A percentile compares a stretch with the other conserved stretches of the same genome.
phyloP scores from a whole-genome alignment of 805 yeast species.

The Spathaspora hagerdaliae region DNA sequence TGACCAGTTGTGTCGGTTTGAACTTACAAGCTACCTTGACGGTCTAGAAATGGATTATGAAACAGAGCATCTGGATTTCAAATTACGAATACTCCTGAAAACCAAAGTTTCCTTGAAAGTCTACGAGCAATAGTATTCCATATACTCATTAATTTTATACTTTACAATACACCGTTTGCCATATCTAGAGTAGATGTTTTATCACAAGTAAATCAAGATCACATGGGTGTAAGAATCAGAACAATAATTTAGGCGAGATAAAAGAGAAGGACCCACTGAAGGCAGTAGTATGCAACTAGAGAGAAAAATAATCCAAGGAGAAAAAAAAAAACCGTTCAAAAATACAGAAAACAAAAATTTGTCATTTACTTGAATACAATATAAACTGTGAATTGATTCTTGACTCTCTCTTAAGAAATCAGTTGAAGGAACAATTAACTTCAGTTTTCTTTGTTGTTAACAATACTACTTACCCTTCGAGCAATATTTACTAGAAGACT shows the following conservation, averaged over 20 bases:
- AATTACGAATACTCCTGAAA: slow-evolving; percentile 1
- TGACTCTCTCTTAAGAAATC: too few species aligned
- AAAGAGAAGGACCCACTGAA: neutral
- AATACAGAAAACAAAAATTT: too few species aligned
- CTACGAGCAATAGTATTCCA: neutral
- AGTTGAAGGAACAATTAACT: too few species aligned
- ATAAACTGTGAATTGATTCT: neutral
- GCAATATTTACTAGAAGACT: too few species aligned
- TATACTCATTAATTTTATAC: neutral
- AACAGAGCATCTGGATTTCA: neutral
- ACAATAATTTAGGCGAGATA: neutral
- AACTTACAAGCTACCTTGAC: slow-evolving; percentile 7
- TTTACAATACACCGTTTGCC: neutral
- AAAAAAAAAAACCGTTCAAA: too few species aligned
- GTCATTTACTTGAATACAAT: too few species aligned
- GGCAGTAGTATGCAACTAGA: neutral
- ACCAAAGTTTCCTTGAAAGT: neutral
- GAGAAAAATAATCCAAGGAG: too few species aligned
- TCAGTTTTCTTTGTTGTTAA: neutral
- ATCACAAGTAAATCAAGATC: neutral
- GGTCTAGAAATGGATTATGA: slow-evolving; percentile 5
- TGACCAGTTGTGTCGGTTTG: slow-evolving; percentile 5
- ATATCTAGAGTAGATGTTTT: too few species aligned
- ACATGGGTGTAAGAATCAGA: too few species aligned
- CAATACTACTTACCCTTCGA: too few species aligned